Percentiles rank a stretch among this genome's conserved stretches.
phyloP scores from a whole-genome alignment of 2,329 filamentous ascomycete genomes.

The Colletotrichum endophyticum region DNA sequence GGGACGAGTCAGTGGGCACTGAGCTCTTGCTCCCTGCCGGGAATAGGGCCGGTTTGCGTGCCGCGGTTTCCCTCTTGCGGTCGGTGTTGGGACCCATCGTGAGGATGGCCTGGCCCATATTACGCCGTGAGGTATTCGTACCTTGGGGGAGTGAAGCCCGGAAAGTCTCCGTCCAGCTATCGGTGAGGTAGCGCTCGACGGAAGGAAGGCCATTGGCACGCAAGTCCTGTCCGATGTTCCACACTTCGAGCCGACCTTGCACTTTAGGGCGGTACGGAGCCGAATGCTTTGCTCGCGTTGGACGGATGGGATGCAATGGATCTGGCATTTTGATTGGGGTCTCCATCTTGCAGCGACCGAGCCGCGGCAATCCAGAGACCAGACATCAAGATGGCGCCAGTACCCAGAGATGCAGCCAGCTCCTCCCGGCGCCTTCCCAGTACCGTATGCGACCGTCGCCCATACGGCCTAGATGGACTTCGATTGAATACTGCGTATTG shows the following conservation, averaged over 20 bases:
- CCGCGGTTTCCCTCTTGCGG: neutral
- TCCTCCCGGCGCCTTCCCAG: neutral
- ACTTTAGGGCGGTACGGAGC: constrained; percentile 6
- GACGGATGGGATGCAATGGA: neutral
- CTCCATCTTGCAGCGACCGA: constrained; percentile 7
- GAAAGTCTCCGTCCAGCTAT: constrained; percentile 14
- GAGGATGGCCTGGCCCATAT: neutral
- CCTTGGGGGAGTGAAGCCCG: neutral
- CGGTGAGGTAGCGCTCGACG: constrained; percentile 5
- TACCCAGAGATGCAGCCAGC: neutral
- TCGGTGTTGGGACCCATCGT: constrained; percentile 2
- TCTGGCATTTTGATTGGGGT: constrained; percentile 9
- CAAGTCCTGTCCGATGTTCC: neutral
- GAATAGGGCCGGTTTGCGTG: constrained; percentile 9
- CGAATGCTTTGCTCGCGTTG: neutral
- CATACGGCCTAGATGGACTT: neutral
- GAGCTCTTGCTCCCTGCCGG: neutral
- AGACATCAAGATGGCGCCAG: constrained; percentile 1
- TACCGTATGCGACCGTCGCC: neutral
- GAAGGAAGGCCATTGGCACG: constrained; percentile 4
- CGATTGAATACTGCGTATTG: neutral
- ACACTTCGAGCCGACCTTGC: neutral
- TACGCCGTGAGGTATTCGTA: neutral
- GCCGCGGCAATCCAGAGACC: constrained; percentile 5
- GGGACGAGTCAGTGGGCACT: constrained; percentile 11